Percentiles rank a stretch among this genome's conserved stretches.
Evolutionary conservation across 306 rosid genomes (phyloP).

Genomic region (Hippophae rhamnoides): DNA sequence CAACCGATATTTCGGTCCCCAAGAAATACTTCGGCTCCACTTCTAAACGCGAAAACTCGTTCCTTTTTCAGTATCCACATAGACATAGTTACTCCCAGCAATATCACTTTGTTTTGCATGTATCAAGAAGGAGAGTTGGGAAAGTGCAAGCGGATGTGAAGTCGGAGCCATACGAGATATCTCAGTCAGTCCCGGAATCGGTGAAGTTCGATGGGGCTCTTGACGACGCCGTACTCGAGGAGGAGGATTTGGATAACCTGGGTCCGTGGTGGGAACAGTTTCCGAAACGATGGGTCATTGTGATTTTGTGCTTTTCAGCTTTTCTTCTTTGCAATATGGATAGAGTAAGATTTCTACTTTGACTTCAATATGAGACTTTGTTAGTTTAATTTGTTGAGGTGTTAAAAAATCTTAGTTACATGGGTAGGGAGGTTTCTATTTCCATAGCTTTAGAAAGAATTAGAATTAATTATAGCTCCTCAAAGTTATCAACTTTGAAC

Average conservation of each 20-base stretch:
- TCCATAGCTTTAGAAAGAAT: no score
- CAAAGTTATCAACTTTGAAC: slow-evolving; percentile 13
- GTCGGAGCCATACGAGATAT: slow-evolving; percentile 40
- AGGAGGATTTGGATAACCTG: slow-evolving; percentile 30
- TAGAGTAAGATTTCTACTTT: slow-evolving; percentile 38
- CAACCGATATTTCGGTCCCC: slow-evolving; percentile 19
- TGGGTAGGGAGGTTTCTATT: no score
- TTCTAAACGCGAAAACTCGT: slow-evolving; percentile 2
- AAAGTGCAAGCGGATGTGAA: slow-evolving; percentile 57
- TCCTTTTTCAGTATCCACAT: slow-evolving; percentile 9
- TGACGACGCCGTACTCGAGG: slow-evolving; percentile 10
- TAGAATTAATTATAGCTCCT: neutral
- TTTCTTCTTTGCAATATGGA: slow-evolving; percentile 98
- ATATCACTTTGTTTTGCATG: slow-evolving; percentile 18
- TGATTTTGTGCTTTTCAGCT: slow-evolving; percentile 77
- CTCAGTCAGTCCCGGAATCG: slow-evolving; percentile 26
- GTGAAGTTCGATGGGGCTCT: slow-evolving; percentile 29
- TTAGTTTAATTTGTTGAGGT: no score
- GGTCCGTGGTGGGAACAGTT: slow-evolving; percentile 64
- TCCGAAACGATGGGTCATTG: slow-evolving; percentile 93
- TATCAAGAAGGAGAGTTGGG: slow-evolving; percentile 23
- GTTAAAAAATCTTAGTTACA: no score
- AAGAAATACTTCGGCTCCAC: slow-evolving; percentile 16
- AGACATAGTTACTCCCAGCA: slow-evolving; percentile 1
- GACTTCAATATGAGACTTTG: no score